phyloP scores from a whole-genome alignment of 2,329 filamentous ascomycete genomes.

The Paraconiothyrium brasiliense region DNA sequence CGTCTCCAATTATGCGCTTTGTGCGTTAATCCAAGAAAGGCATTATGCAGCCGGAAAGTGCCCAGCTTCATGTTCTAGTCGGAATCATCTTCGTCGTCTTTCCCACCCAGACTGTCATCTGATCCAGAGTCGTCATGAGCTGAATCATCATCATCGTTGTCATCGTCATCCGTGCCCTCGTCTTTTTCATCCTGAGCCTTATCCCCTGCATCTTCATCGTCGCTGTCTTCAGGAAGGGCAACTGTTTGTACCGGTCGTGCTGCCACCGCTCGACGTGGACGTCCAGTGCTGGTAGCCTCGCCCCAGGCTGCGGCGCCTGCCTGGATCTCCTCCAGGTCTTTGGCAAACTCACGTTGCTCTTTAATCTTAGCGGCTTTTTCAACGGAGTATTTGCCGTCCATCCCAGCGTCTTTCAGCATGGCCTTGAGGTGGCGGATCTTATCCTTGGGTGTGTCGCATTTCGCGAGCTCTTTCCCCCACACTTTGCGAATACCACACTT shows the following conservation, averaged over 20 bases:
- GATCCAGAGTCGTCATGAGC: slow-evolving; percentile 21
- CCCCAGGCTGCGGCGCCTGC: slow-evolving; percentile 86
- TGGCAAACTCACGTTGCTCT: slow-evolving; percentile 82
- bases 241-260: slow-evolving; percentile 32
- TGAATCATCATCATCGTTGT: slow-evolving; percentile 32
- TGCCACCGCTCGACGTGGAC: slow-evolving; percentile 40
- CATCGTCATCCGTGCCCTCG: slow-evolving; percentile 11
- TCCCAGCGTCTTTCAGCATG: slow-evolving; percentile 83
- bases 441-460: slow-evolving; percentile 74
- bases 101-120: slow-evolving; percentile 23
- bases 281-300: slow-evolving; percentile 37
- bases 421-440: slow-evolving; percentile 84
- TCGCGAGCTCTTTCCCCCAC: slow-evolving; percentile 85
- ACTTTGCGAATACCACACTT: slow-evolving; percentile 95
- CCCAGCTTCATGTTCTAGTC: slow-evolving; percentile 9
- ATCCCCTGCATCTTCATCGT: slow-evolving; percentile 31
- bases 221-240: slow-evolving; percentile 35
- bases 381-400: slow-evolving; percentile 87
- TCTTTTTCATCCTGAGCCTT: slow-evolving; percentile 21
- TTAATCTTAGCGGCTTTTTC: slow-evolving; percentile 88
- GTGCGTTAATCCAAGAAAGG: neutral
- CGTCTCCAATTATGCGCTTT: neutral
- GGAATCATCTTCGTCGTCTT: slow-evolving; percentile 23
- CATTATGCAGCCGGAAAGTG: neutral
- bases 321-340: slow-evolving; percentile 84